Conservation (phyloP, 2,329 filamentous ascomycete species). For the Macrophomina pseudophaseolina region DNA sequence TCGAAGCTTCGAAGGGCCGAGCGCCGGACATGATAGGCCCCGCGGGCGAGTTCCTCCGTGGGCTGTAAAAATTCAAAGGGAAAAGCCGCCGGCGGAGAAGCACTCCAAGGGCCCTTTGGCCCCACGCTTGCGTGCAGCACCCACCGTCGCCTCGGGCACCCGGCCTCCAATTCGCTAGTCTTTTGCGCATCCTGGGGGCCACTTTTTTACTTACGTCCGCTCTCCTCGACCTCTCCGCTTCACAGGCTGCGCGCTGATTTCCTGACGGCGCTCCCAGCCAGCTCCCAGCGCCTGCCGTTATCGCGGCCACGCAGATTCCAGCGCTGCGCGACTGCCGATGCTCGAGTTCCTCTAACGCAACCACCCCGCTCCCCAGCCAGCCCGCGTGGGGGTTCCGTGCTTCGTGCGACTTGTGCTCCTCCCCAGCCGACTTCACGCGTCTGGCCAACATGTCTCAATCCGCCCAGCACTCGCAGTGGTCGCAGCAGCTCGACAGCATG, state of each 20-base stretch:
- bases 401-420: slow-evolving; percentile 24
- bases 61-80: background rate
- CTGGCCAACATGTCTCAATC: slow-evolving; percentile 26
- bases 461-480: slow-evolving; percentile 45
- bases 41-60: background rate
- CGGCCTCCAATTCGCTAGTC: slow-evolving; percentile 18
- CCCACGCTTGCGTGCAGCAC: slow-evolving; percentile 21
- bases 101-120: background rate
- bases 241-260: slow-evolving; percentile 3
- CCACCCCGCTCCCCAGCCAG: slow-evolving; percentile 12
- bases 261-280: slow-evolving; percentile 10
- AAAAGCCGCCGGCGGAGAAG: slow-evolving; percentile 7
- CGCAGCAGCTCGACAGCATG: slow-evolving; percentile 50
- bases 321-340: slow-evolving; percentile 15
- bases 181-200: slow-evolving; percentile 16
- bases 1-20: slow-evolving; percentile 12
- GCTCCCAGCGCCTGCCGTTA: background rate
- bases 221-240: slow-evolving; percentile 6
- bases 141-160: slow-evolving; percentile 7
- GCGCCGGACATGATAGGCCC: background rate
- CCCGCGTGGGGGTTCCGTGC: slow-evolving; percentile 24
- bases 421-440: slow-evolving; percentile 8
- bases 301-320: background rate
- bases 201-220: slow-evolving; percentile 2
- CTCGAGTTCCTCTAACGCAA: background rate